Evolutionary conservation across 2,329 filamentous ascomycete genomes (phyloP), one percentile per base, ranked within the genome.

Genomic region (Ceratocystis colombiana): DNA sequence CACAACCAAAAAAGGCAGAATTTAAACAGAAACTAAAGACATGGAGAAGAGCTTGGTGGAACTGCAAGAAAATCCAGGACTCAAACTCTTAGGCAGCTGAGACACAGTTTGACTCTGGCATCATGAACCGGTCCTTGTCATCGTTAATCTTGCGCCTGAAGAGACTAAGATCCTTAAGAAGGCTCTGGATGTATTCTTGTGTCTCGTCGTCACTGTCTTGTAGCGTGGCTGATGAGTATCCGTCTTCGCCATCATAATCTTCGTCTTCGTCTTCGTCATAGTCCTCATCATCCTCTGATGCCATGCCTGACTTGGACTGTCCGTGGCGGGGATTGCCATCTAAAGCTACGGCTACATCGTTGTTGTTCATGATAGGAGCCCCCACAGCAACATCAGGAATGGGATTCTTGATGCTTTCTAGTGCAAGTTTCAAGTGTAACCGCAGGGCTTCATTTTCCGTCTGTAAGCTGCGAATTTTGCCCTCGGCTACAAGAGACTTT

Each of bases 371-470:
- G 30, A 68, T 63, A 62, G 68, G 41, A 15, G 72, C 33, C 65
- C 72, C 72, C 65, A 80, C 77, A 44, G 74, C 73, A 2, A 85
- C 79, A 2, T 79, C 73, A 0, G 90, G 87, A 69, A 99, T 96
- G 0, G 94, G 94, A 73, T 97, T 96, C 79, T 90, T 93, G 71
- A 96, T 76, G 73, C 90, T 92, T 64, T 87, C 85, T 25, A 97
- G 80, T 0, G 91, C 93, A 64, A 99, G 83, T 71, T 89, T 90
- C 63, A 99, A 79, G 76, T 99, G 94, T 68, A 94, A 80, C 69
- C 91, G 83, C 71, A 97, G 77, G 0, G 92, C 89, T 73, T 96
- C 93, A 69, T 96, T 96, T 78, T 99, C 85, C 1, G 89, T 92
- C 74, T 89, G 88, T 65, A 99, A 78, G 69, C 88, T 90, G 70